Base-by-base conservation (phyloP, 441 rosid species). In the Theobroma grandiflorum region DNA sequence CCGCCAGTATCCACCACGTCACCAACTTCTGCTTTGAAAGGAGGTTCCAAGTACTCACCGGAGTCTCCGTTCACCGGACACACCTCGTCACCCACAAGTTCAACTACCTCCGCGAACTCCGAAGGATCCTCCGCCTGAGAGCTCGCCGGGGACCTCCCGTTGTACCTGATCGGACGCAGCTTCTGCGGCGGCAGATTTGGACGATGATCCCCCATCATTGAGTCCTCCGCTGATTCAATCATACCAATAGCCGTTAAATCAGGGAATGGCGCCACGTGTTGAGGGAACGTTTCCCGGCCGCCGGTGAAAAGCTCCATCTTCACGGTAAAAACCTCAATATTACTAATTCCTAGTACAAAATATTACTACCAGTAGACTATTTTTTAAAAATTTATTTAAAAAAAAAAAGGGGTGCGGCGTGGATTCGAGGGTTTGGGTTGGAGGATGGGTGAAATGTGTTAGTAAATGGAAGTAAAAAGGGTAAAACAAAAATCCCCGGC, bases 121-220 rank as follows among this genome's bases (percentile, higher is more conserved):
- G 80, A 77, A 43, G 66, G 78, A 76, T 81, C 80, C 75, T 83
- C 89, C 47, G 82, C 63, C 50, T 85, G 81, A 49, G 87, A 82
- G 87, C 87, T 84, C 61, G 83, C 72, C 40, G 88, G 82, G 49
- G 88, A 82, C 85, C 91, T 85, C 47, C 62, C 85, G 68, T 49
- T 82, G 78, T 81, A 86, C 79, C 96, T 87, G 42, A 94, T 89
- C 1, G 98, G 96, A 67, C 89, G 91, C 40, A 92, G 90, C 87
- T 94, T 92, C 89, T 85, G 94, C 47, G 89, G 91, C 78, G 91
- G 93, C 11, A 78, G 79, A 71, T 71, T 69, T 4, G 82, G 80
- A 73, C 43, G 84, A 77, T 82, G 79, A 82, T 78, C 77, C 69
- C 76, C 71, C 78, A 79, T 75, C 57, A 71, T 14, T 81, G 22